Percentiles rank a stretch among this genome's conserved stretches.
These are phyloP conservation scores for Apiotrichum mycotoxinovorans DNA, from an alignment of 1,284 basidiomycete genomes.

Conservation along the genomic window DNA sequence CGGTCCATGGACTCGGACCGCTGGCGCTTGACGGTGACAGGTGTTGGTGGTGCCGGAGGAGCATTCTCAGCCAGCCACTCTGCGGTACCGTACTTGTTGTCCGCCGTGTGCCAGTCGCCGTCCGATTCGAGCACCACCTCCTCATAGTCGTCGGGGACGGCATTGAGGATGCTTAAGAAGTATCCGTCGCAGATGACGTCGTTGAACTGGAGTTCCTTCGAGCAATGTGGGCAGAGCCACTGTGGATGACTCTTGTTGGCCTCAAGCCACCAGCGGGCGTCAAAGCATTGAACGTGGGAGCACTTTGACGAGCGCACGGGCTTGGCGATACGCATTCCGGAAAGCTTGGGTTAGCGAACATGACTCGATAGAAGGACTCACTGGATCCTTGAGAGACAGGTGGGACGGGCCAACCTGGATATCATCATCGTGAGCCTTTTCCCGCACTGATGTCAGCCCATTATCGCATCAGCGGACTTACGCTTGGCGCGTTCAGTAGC, in stretches of 20 bases:
- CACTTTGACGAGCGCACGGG: slow-evolving; percentile 83
- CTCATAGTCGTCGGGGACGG: slow-evolving; percentile 68
- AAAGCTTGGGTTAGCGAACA: slow-evolving; percentile 58
- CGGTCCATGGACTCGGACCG: slow-evolving; percentile 2
- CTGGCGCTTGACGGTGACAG: slow-evolving; percentile 4
- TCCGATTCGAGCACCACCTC: slow-evolving; percentile 90
- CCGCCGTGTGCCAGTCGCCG: slow-evolving; percentile 90
- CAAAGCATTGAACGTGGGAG: slow-evolving; percentile 92
- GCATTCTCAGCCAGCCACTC: slow-evolving; percentile 57
- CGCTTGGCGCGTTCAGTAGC: slow-evolving; percentile 22
- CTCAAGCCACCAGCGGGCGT: slow-evolving; percentile 87
- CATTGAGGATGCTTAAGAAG: slow-evolving; percentile 32
- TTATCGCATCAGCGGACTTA: slow-evolving; percentile 11
- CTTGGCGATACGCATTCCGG: slow-evolving; percentile 77
- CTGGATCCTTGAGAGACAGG: slow-evolving; percentile 87
- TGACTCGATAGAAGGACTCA: slow-evolving; percentile 51
- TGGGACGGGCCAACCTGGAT: slow-evolving; percentile 80
- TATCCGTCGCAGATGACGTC: slow-evolving; percentile 83
- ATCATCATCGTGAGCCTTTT: slow-evolving; percentile 70
- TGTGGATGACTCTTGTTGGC: slow-evolving; percentile 96
- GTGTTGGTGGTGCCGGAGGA: background rate
- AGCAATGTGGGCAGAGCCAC: slow-evolving; percentile 95
- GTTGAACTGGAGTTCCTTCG: slow-evolving; percentile 68
- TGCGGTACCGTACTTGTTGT: slow-evolving; percentile 74
- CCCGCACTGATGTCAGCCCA: slow-evolving; percentile 57